A percentile compares a stretch with the other conserved stretches of the same genome.
Conservation (phyloP, 148 eudicot genomes). For the Fagopyrum esculentum region DNA sequence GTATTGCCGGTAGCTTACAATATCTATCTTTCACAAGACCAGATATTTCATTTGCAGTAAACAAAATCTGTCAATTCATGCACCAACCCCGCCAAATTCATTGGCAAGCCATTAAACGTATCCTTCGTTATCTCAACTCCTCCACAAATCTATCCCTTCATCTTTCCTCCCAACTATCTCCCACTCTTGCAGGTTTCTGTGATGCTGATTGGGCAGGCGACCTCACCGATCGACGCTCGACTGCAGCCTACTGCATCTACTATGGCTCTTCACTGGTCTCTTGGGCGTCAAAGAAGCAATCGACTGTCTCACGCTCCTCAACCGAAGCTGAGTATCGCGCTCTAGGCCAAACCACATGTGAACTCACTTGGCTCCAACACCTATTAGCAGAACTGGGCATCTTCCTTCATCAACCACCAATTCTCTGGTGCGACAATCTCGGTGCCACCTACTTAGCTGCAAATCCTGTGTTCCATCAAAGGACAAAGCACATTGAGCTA, state of each 20-base stretch:
- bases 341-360: background rate
- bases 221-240: background rate
- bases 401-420: background rate
- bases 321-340: conserved; percentile 11
- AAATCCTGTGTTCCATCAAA: conserved; percentile 4
- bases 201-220: conserved; percentile 14
- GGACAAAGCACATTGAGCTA: background rate
- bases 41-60: no score
- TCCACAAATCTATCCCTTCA: background rate
- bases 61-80: no score
- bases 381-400: background rate
- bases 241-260: background rate
- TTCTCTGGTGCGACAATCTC: conserved; percentile 6
- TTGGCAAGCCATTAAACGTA: background rate
- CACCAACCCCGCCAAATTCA: background rate
- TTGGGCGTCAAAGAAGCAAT: conserved; percentile 7
- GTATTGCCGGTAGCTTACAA: background rate
- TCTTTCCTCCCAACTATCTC: background rate
- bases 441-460: conserved; percentile 1
- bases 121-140: conserved; percentile 3
- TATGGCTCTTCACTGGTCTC: background rate
- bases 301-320: background rate
- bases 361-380: background rate
- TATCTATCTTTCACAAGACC: no score
- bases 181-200: background rate